A percentile compares a stretch with the other conserved stretches of the same genome.
Conservation (phyloP, 1,139 yeast species). For the Saccharomyces pastorianus region DNA sequence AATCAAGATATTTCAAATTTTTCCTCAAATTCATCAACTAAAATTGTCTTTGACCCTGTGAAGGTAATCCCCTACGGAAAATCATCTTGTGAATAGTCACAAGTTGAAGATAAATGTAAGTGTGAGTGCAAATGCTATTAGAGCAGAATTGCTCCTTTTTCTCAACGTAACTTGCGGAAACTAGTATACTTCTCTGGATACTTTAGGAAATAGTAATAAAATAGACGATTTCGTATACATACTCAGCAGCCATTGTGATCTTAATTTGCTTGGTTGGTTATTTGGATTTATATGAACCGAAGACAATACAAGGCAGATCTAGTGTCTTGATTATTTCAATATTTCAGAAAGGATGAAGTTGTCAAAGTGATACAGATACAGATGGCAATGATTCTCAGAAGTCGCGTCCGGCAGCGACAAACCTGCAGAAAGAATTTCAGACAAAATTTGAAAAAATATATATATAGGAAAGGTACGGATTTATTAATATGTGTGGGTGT, state of each 20-base stretch:
- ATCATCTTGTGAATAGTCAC: neutral
- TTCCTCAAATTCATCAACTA: constrained; percentile 8
- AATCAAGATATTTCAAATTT: constrained; percentile 1
- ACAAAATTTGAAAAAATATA: neutral
- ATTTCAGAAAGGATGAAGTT: neutral
- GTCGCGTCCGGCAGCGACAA: neutral
- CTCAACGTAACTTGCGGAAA: constrained; percentile 17
- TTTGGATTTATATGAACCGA: neutral
- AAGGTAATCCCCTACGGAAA: constrained; percentile 28
- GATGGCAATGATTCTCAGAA: neutral
- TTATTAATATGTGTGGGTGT: neutral
- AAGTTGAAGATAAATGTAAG: neutral
- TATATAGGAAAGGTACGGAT: neutral
- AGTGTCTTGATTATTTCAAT: neutral
- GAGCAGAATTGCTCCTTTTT: neutral
- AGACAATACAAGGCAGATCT: neutral
- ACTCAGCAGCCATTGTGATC: constrained; percentile 32
- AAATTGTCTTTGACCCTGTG: constrained; percentile 21
- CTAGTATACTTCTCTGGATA: neutral
- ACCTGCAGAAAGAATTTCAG: neutral
- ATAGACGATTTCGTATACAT: constrained; percentile 17
- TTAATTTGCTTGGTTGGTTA: constrained; percentile 17
- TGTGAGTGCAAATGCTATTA: neutral
- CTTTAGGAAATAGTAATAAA: constrained; percentile 3
- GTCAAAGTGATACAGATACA: neutral